Evolutionary conservation across 1,139 yeast genomes (phyloP), one percentile per base, ranked within the genome.

Genomic region (Geotrichum fermentans): DNA sequence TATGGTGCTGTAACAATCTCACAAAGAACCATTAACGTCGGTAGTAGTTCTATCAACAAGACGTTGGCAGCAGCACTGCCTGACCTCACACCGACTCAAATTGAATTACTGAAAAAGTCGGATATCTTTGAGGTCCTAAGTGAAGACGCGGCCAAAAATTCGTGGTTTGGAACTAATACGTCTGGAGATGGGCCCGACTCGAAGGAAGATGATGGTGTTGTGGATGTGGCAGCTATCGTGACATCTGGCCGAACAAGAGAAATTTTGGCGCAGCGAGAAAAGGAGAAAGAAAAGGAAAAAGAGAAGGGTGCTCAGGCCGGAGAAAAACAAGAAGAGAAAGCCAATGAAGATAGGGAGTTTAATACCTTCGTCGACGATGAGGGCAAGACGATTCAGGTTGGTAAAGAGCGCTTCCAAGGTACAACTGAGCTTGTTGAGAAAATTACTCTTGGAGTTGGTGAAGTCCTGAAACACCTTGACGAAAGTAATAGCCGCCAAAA

Each of bases 181-280:
- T 64, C 69, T 24, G 34, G 24, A 16, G 69, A 66, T 46, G 71
- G 66, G 8, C 61, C 76, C 48, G 70, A 70, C 35, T 53, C 61
- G 24, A 73, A 70, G 4, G 80, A 76, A 11, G 83, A 79, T 36
- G 94, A 84, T 32, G 92, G 87, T 41, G 79, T 81, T 2, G 75
- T 88, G 45, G 97, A 92, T 65, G 90, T 92, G 43, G 97, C 97
- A 1, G 88, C 88, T 37, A 80, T 89, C 58, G 95, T 92, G 7
- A 79, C 95, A 0, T 82, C 87, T 53, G 87, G 81, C 10, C 75
- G 82, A 56, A 78, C 87, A 1, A 73, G 83, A 51, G 88, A 82
- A 60, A 72, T 82, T 33, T 66, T 83, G 47, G 84, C 77, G 47
- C 79, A 77, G 58, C 73, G 80, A 45, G 83, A 78, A 57, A 70